phyloP scores from a whole-genome alignment of 805 yeast genomes.

The Candida nanaspora region DNA sequence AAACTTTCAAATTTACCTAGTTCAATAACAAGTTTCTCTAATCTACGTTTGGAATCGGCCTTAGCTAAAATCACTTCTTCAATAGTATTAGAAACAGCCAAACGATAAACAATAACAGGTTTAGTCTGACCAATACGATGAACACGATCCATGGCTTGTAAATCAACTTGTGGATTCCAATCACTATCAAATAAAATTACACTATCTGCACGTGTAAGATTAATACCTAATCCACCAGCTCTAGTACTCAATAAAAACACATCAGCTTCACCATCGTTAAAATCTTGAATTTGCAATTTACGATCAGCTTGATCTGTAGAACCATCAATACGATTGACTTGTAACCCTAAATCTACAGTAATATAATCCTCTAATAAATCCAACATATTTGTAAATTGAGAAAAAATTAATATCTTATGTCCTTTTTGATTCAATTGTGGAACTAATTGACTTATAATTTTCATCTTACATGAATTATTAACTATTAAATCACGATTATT shows the following conservation, averaged over 20 bases:
- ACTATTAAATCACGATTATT: slow-evolving; percentile 23
- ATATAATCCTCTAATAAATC: slow-evolving; percentile 78
- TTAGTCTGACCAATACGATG: slow-evolving; percentile 87
- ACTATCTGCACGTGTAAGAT: slow-evolving; percentile 79
- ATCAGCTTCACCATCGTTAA: slow-evolving; percentile 30
- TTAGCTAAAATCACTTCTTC: slow-evolving; percentile 76
- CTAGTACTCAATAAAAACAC: slow-evolving; percentile 81
- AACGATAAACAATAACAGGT: slow-evolving; percentile 77
- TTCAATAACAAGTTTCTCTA: slow-evolving; percentile 71
- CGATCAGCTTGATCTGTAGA: slow-evolving; percentile 58
- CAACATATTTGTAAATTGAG: slow-evolving; percentile 81
- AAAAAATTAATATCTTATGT: slow-evolving; percentile 75
- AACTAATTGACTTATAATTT: slow-evolving; percentile 57
- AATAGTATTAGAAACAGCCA: slow-evolving; percentile 69
- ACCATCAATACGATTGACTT: slow-evolving; percentile 70
- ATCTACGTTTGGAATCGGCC: slow-evolving; percentile 72
- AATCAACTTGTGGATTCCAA: slow-evolving; percentile 96
- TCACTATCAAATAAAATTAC: slow-evolving; percentile 89
- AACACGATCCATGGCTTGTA: slow-evolving; percentile 94
- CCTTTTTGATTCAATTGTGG: slow-evolving; percentile 33
- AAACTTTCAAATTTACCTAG: slow-evolving; percentile 49
- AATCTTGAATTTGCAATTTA: slow-evolving; percentile 51
- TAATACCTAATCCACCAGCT: slow-evolving; percentile 93
- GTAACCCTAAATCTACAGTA: slow-evolving; percentile 32
- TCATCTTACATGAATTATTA: slow-evolving; percentile 66